Evolutionary conservation across 805 yeast genomes (phyloP), one percentile per base, ranked within the genome.

Genomic region (Saccharomycopsis vini): DNA sequence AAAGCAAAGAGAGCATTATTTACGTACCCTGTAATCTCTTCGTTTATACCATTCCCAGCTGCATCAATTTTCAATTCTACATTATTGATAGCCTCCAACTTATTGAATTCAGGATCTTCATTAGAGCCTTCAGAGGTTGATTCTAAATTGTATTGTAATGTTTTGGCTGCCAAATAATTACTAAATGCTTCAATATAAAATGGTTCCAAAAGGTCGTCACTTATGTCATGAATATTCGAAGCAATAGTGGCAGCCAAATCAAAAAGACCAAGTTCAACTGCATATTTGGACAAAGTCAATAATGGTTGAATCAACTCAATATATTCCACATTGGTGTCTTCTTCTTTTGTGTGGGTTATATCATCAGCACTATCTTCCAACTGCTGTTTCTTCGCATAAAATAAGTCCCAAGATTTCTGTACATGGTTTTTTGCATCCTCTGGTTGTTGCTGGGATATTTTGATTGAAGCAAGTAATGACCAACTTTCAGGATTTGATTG

Each of bases 181-280:
- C 92, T 77, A 54, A 89, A 75, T 0, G 92, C 94, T 56, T 86
- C 94, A 51, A 88, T 64, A 59, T 92, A 92, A 56, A 74, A 82
- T 32, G 81, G 72, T 55, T 92, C 97, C 45, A 86, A 67, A 49
- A 86, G 77, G 54, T 79, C 81, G 54, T 90, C 97, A 62, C 90
- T 88, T 37, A 90, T 74, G 48, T 83, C 90, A 54, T 81, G 80
- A 15, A 81, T 69, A 21, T 72, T 71, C 15, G 71, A 63, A 10
- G 87, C 69, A n/a, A 87, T 77, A n/a, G 73, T 71, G 3, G 75
- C 65, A 3, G 84, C 84, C 15, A 71, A 54, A 31, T 84, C 95
- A 55, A 77, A 79, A 51, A 75, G 60, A 18, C 80, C 90, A 56
- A 85, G 65, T 61, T 92, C 97, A 35, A 85, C 69, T 49, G 88